Conservation (phyloP, 495 filamentous ascomycete species). For the Trichoderma reesei region DNA sequence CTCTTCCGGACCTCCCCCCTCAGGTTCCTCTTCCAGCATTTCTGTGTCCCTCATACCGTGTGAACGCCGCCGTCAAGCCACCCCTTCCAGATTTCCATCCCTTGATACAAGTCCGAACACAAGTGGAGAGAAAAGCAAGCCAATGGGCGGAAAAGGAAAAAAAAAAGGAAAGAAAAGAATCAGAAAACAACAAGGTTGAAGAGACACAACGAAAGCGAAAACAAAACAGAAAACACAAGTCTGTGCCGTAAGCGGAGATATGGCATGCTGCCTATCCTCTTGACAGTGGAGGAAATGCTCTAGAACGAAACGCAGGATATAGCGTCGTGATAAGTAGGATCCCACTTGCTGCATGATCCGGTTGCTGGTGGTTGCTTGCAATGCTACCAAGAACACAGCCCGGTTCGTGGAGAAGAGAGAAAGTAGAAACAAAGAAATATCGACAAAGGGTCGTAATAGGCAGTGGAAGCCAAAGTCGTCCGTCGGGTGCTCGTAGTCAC, state of each 20-base stretch:
- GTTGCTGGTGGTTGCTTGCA: too few species aligned
- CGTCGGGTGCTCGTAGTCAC: neutral
- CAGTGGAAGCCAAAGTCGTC: neutral
- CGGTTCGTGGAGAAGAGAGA: neutral
- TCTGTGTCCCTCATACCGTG: conserved; percentile 2
- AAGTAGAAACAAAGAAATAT: neutral
- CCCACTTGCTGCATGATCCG: too few species aligned
- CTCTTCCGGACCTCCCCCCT: neutral
- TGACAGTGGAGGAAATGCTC: neutral
- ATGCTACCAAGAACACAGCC: neutral
- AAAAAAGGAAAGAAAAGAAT: neutral
- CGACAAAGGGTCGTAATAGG: neutral
- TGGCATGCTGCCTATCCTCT: too few species aligned
- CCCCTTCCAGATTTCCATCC: neutral
- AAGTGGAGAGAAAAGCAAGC: neutral
- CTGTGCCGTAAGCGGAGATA: too few species aligned
- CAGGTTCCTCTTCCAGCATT: neutral
- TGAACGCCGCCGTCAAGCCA: neutral
- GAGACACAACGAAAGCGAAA: neutral
- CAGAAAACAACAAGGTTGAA: neutral
- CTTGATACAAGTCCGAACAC: conserved; percentile 1
- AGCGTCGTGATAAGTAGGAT: too few species aligned
- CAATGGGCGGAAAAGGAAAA: neutral
- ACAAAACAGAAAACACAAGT: neutral
- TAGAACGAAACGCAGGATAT: neutral